A percentile compares a stretch with the other conserved stretches of the same genome.
phyloP scores from a whole-genome alignment of 2,329 filamentous ascomycete species.

The Mycocentrospora acerina region DNA sequence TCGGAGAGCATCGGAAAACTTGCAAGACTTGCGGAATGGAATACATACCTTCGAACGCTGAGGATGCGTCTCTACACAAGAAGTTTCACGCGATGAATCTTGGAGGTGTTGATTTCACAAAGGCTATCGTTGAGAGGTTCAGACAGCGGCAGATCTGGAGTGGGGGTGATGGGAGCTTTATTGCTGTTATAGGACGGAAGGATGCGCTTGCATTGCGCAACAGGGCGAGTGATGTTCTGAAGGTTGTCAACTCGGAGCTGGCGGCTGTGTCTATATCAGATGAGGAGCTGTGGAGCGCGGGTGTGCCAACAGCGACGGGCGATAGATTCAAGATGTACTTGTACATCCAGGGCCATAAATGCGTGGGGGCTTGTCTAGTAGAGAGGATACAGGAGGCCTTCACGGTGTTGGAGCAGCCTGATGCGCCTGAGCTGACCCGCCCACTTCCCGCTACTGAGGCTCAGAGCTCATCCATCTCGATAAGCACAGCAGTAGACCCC shows the following conservation, averaged over 20 bases:
- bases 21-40: slow-evolving; percentile 67
- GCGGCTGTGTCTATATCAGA: slow-evolving; percentile 62
- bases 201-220: slow-evolving; percentile 55
- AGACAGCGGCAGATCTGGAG: slow-evolving; percentile 55
- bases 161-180: slow-evolving; percentile 48
- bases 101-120: slow-evolving; percentile 62
- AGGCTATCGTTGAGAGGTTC: slow-evolving; percentile 56
- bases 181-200: slow-evolving; percentile 60
- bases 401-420: slow-evolving; percentile 45
- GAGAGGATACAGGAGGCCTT: slow-evolving; percentile 62
- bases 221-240: slow-evolving; percentile 56
- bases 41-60: slow-evolving; percentile 62
- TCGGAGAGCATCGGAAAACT: slow-evolving; percentile 56
- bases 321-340: slow-evolving; percentile 62
- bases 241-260: slow-evolving; percentile 64
- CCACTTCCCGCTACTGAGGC: slow-evolving; percentile 12
- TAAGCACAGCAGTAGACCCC: slow-evolving; percentile 45
- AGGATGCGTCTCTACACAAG: slow-evolving; percentile 63
- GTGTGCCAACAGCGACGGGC: slow-evolving; percentile 15
- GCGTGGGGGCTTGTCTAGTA: slow-evolving; percentile 62
- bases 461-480: slow-evolving; percentile 44
- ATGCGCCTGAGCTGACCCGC: slow-evolving; percentile 18
- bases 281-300: slow-evolving; percentile 54
- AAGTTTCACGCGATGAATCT: slow-evolving; percentile 65
- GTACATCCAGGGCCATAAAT: slow-evolving; percentile 62